Evolutionary conservation across 306 rosid genomes (phyloP), one percentile per base, ranked within the genome.

Genomic region (Ziziphus jujuba): DNA sequence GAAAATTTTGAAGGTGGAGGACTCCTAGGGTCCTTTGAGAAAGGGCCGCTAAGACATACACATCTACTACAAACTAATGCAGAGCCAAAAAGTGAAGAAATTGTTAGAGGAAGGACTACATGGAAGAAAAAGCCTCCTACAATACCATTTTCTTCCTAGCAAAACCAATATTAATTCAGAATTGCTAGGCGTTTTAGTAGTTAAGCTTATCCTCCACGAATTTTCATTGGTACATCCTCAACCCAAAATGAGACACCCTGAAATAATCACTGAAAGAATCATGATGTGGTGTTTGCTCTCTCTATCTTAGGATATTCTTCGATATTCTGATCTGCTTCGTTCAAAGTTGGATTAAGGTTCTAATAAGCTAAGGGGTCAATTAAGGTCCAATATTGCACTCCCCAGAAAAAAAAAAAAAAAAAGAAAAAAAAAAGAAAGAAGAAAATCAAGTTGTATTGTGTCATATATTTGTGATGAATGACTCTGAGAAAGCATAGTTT

Each of bases 51-150:
- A n/a, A 80, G 80, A 62, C 90, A 81, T 75, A 90, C 96, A 56
- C 96, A 92, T 71, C 91, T 92, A 12, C 72, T 92, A 56, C 88
- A 84, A 84, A 38, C 67, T 22, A 78, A 81, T n/a, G n/a, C n/a
- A n/a, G 77, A 80, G 55, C 24, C 75, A 31, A 78, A 85, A 77
- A 80, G 52, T 61, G 85, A 87, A 61, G 97, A 92, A 85, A 92
- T 92, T 68, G 93, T 92, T 11, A 83, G 97, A 79, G 98, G 93
- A 72, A 83, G 84, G 61, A 92, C 96, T 9, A 63, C 43, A 28
- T 90, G 98, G 98, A 90, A 92, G 79, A 86, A 81, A 56, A 90
- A 92, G 67, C 25, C 66, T 34, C 16, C 74, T 22, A 51, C 72
- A 56, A 28, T 64, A 24, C 80, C 89, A 51, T 86, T 83, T 85